Base-by-base conservation (phyloP, 768 basidiomycete genomes). In the Pilatotrama ljubarskyi region DNA sequence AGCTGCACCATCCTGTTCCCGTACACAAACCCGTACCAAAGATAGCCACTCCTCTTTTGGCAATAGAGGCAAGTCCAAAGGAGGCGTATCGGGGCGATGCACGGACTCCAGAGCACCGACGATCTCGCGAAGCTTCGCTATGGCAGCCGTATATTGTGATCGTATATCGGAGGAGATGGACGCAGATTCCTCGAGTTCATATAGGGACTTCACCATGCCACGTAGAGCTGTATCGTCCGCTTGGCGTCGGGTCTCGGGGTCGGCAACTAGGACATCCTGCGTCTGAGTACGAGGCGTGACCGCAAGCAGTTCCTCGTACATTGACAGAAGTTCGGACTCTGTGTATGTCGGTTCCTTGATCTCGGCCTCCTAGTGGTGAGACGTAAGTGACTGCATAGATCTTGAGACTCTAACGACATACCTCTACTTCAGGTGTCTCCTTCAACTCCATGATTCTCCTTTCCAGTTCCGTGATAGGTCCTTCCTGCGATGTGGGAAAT, bases 261-360 rank as follows among this genome's bases (percentile, higher is more conserved):
- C 55, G 3, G 63, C 62, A 18, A 55, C 26, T 47, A 22, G 15
- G 13, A 59, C 18, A 14, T 51, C 60, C 42, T 41, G 60, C 22
- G 24, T 48, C 43, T 36, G 70, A 40, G 32, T 48, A 36, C n/a
- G 63, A 20, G 29, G 58, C 32, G 72, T 70, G 7, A 68, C 49
- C 13, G 67, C 57, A 35, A 82, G 69, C 3, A 83, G 57, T 49
- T 80, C 77, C 32, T 74, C 70, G 51, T 82, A 83, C 22, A 83
- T 61, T 6, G 70, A 63, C 4, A 72, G 60, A 7, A 80, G 68
- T 17, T 81, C 73, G 4, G 69, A 68, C 24, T 81, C 79, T 0
- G 74, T 68, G 63, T 73, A 74, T 0, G 54, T 15, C 3, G 71
- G 51, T 15, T 60, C 44, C 2, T 13, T 51, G 43, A 10, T 24